Conservation (phyloP, 352 stramenopile genomes). For the Pythium pectinolyticum region DNA sequence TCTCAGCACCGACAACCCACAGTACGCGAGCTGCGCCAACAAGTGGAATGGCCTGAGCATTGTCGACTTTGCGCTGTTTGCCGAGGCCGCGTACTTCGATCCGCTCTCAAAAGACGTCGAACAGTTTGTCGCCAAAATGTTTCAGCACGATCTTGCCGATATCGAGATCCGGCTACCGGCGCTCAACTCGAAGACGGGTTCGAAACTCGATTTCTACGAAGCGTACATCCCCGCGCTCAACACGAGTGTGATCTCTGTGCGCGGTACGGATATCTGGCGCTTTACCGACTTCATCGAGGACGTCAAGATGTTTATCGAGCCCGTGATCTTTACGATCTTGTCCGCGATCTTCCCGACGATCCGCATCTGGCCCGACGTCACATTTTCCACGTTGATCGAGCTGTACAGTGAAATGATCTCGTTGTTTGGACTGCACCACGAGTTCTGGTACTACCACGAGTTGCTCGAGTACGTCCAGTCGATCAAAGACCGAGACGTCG, state of each 20-base stretch:
- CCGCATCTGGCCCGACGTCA: conserved; percentile 90
- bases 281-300: conserved; percentile 91
- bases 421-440: conserved; percentile 85
- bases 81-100: conserved; percentile 88
- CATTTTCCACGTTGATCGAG: conserved; percentile 84
- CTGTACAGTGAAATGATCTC: conserved; percentile 86
- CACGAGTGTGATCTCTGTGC: conserved; percentile 85
- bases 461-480: conserved; percentile 81
- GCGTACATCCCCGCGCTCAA: conserved; percentile 75
- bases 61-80: conserved; percentile 83
- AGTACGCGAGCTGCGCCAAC: conserved; percentile 78
- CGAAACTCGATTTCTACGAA: conserved; percentile 86
- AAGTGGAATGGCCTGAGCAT: conserved; percentile 73
- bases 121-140: conserved; percentile 70
- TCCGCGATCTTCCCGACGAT: conserved; percentile 90
- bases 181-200: conserved; percentile 80
- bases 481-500: conserved; percentile 75
- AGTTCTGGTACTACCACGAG: conserved; percentile 88
- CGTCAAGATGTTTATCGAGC: conserved; percentile 91
- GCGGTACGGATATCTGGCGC: conserved; percentile 87
- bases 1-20: conserved; percentile 46
- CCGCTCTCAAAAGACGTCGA: conserved; percentile 74
- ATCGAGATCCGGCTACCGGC: conserved; percentile 62
- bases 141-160: conserved; percentile 41
- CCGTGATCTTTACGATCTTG: conserved; percentile 87